Evolutionary conservation across 2,329 filamentous ascomycete species (phyloP).

Genomic region (Fusarium falciforme): DNA sequence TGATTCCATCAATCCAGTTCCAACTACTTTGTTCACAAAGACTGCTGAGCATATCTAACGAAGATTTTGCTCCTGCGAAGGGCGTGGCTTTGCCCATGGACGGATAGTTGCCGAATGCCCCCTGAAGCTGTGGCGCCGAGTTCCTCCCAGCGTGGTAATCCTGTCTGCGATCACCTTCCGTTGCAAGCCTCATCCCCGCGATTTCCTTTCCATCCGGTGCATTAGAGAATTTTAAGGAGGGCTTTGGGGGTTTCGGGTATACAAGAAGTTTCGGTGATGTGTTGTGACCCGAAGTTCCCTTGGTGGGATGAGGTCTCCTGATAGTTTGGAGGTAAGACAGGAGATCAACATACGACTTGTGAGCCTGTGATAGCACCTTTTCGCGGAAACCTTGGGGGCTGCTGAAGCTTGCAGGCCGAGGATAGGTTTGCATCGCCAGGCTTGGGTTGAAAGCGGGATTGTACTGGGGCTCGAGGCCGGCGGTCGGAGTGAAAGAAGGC

Average conservation of each 20-base stretch:
- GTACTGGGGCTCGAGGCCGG: constrained; percentile 16
- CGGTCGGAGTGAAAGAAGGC: constrained; percentile 19
- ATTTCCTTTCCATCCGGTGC: constrained; percentile 6
- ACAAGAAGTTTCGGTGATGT: constrained; percentile 62
- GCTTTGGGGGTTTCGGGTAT: constrained; percentile 64
- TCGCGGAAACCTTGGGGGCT: constrained; percentile 68
- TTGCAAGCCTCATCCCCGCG: constrained; percentile 5
- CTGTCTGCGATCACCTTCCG: constrained; percentile 16
- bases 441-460: constrained; percentile 12
- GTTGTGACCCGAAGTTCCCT: constrained; percentile 51
- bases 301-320: constrained; percentile 60
- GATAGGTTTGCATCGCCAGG: constrained; percentile 11
- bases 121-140: constrained; percentile 15
- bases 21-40: constrained; percentile 84
- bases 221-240: constrained; percentile 27
- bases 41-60: constrained; percentile 77
- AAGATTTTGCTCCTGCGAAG: constrained; percentile 68
- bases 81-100: constrained; percentile 50
- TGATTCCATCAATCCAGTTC: constrained; percentile 93
- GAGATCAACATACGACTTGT: constrained; percentile 78
- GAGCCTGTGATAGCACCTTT: constrained; percentile 75
- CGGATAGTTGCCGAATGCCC: constrained; percentile 22
- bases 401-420: constrained; percentile 16
- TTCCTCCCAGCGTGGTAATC: constrained; percentile 28
- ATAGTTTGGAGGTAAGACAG: constrained; percentile 72